Evolutionary conservation across 2,329 filamentous ascomycete genomes (phyloP).

Genomic region (Oidium heveae): DNA sequence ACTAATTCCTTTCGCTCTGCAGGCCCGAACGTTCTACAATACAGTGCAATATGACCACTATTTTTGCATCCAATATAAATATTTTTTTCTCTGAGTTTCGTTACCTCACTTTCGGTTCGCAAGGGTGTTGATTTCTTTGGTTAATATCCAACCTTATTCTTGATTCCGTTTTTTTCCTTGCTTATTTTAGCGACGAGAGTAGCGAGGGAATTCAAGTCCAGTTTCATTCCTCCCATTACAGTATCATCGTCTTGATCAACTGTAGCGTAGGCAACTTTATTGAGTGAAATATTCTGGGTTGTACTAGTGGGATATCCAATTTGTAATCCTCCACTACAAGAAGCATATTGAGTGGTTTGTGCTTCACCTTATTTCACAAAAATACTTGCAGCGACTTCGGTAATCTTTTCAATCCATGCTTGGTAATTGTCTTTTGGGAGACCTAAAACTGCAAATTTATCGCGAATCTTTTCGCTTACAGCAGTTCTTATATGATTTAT

Average conservation of each 20-base stretch:
- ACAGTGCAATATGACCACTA: background rate
- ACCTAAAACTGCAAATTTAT: background rate
- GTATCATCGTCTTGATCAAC: background rate
- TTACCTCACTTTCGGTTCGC: background rate
- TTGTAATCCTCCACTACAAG: background rate
- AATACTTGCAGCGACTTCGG: background rate
- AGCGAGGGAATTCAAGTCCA: background rate
- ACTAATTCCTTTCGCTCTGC: background rate
- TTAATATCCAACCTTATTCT: background rate
- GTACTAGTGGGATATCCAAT: background rate
- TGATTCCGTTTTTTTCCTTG: background rate
- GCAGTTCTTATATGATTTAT: background rate
- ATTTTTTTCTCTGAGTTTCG: background rate
- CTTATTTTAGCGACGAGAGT: background rate
- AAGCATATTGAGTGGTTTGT: background rate
- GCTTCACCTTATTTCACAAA: background rate
- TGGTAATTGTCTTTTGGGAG: background rate
- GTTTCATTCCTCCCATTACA: background rate
- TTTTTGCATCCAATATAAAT: background rate
- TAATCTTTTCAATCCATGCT: background rate
- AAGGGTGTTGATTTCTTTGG: background rate
- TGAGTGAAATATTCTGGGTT: background rate
- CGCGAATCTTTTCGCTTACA: background rate
- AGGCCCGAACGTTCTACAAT: background rate
- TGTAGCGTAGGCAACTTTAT: background rate